These are phyloP conservation scores for Saitozyma podzolica DNA, from an alignment of 768 basidiomycete species.

Conservation along the genomic window DNA sequence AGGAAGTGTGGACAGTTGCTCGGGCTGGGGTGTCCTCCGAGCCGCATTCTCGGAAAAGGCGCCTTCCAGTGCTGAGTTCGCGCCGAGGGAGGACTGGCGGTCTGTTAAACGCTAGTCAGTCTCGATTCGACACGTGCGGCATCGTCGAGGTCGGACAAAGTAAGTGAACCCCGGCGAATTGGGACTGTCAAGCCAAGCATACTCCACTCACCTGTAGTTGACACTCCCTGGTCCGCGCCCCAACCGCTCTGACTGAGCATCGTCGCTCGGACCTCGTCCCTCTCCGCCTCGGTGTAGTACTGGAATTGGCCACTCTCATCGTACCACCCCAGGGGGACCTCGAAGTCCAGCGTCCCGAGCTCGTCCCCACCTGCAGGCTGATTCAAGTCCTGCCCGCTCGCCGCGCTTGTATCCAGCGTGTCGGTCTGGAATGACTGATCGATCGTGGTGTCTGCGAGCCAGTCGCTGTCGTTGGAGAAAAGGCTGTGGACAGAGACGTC, in stretches of 20 bases:
- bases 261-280: slow-evolving; percentile 31
- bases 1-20: slow-evolving; percentile 8
- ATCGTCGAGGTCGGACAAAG: too few species aligned
- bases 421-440: slow-evolving; percentile 10
- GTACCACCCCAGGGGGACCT: slow-evolving; percentile 51
- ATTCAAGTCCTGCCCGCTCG: too few species aligned
- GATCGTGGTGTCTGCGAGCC: slow-evolving; percentile 37
- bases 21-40: slow-evolving; percentile 40
- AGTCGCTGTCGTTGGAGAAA: slow-evolving; percentile 32
- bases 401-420: too few species aligned
- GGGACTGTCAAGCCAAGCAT: background rate
- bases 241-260: slow-evolving; percentile 16
- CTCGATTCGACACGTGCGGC: too few species aligned
- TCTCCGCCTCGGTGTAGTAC: slow-evolving; percentile 50
- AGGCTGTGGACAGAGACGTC: slow-evolving; percentile 13
- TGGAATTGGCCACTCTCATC: slow-evolving; percentile 47
- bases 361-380: slow-evolving; percentile 28
- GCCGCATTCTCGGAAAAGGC: slow-evolving; percentile 35
- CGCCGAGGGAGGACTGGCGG: too few species aligned
- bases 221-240: background rate
- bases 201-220: background rate
- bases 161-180: too few species aligned
- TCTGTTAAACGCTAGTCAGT: too few species aligned
- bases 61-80: background rate
- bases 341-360: slow-evolving; percentile 15